A percentile compares a stretch with the other conserved stretches of the same genome.
These are phyloP conservation scores for Aspergillus cavernicola DNA, from an alignment of 495 filamentous ascomycete genomes.

Conservation along the genomic window DNA sequence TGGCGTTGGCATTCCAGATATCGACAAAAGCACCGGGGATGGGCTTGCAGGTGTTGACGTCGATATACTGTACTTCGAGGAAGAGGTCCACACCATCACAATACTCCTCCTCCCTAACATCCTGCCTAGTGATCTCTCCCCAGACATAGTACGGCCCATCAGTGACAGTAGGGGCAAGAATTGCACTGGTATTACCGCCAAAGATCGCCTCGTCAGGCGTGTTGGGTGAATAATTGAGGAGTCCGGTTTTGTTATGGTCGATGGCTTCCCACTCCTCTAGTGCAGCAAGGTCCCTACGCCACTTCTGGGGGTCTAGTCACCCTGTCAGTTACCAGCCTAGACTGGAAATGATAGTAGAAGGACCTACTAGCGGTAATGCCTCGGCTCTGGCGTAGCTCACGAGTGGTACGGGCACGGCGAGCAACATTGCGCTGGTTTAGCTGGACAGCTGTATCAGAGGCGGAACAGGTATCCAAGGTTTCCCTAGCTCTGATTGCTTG, in stretches of 20 bases:
- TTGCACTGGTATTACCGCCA: constrained; percentile 49
- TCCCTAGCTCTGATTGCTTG: constrained; percentile 26
- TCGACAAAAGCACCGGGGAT: constrained; percentile 32
- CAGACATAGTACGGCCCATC: constrained; percentile 54
- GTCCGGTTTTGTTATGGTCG: constrained; percentile 36
- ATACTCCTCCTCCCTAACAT: constrained; percentile 40
- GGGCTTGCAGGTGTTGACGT: constrained; percentile 36
- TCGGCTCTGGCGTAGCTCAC: constrained; percentile 45
- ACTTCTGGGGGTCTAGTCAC: constrained; percentile 32
- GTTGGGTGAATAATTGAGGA: constrained; percentile 20
- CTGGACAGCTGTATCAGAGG: constrained; percentile 22
- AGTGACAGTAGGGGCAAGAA: constrained; percentile 50
- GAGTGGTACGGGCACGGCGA: constrained; percentile 35
- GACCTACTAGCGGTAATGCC: constrained; percentile 44
- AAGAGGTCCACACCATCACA: constrained; percentile 42
- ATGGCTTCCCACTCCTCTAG: constrained; percentile 52
- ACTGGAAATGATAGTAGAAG: background rate
- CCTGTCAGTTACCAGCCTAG: too few relatives aligned
- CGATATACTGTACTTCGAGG: constrained; percentile 49
- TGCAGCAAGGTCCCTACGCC: constrained; percentile 28
- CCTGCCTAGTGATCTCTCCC: constrained; percentile 44
- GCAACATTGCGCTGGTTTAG: constrained; percentile 32
- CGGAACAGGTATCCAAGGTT: constrained; percentile 27
- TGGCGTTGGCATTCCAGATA: constrained; percentile 45
- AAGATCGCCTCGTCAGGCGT: constrained; percentile 42